Base-by-base conservation (phyloP, 2,329 filamentous ascomycete genomes). In the Pezizomycotina sp. region DNA sequence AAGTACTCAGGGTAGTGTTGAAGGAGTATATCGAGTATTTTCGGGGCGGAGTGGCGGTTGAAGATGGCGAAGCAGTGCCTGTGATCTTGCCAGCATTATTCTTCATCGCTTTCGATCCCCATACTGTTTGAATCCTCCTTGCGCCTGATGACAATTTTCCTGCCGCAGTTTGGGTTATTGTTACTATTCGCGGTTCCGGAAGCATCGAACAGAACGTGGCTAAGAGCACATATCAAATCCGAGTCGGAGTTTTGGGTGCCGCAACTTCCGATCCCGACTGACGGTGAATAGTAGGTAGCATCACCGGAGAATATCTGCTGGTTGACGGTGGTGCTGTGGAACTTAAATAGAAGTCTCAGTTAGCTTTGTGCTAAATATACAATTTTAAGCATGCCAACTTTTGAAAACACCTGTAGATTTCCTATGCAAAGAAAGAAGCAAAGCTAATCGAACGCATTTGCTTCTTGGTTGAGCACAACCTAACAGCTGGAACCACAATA, bases 241-340 rank as follows among this genome's bases (percentile, higher is more conserved):
- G 47, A 45, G 12, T 47, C 49, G 7, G 43, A 47, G 21, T 38
- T 48, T 4, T 46, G 44, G n/a, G 43, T 50, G 23, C 49, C 49
- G 14, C 49, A 51, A 19, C 48, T 46, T 9, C 49, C 49, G 23
- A 51, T 27, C 5, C 48, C 47, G n/a, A n/a, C n/a, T n/a, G n/a
- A n/a, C 2, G 48, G 48, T 9, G 48, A 40, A 23, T 51, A 51
- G 30, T 47, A 51, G 4, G 49, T 51, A 29, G 45, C 48, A 39
- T 51, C 48, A 13, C 49, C 49, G 27, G 37, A 23, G 16, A 50
- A 51, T 15, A 32, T 32, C 16, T 43, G 38, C 9, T 45, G 25
- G 41, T 37, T 15, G 36, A 13, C 3, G 36, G 31, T 36, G 42
- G 36, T n/a, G 42, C 33, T 25, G 39, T 16, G 10, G 9, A 34